Evolutionary conservation across 805 yeast species (phyloP).

Genomic region (Lachancea lanzarotensis): DNA sequence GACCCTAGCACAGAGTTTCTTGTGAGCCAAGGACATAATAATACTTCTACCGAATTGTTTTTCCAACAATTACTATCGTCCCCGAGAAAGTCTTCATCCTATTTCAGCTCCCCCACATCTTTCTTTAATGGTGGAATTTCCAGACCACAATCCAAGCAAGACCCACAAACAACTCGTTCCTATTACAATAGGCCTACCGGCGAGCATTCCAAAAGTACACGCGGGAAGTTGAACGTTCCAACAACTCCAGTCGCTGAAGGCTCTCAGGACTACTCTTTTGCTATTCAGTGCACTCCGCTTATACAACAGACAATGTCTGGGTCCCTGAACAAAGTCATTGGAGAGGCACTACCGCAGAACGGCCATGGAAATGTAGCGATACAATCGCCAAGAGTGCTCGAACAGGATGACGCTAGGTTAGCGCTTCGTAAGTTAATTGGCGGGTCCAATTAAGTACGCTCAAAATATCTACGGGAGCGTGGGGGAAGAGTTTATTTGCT

Average conservation of each 20-base stretch:
- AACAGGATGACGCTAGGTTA: slow-evolving; percentile 28
- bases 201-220: background rate
- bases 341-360: slow-evolving; percentile 5
- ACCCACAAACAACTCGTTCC: slow-evolving; percentile 6
- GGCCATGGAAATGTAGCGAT: background rate
- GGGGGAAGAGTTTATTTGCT: background rate
- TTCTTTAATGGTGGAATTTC: slow-evolving; percentile 26
- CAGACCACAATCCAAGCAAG: slow-evolving; percentile 11
- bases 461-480: background rate
- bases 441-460: slow-evolving; percentile 9
- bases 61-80: slow-evolving; percentile 16
- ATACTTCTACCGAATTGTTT: slow-evolving; percentile 12
- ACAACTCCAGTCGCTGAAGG: slow-evolving; percentile 7
- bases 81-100: slow-evolving; percentile 15
- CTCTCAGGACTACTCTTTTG: slow-evolving; percentile 1
- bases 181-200: background rate
- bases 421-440: slow-evolving; percentile 27
- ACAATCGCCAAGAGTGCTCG: slow-evolving; percentile 6
- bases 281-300: slow-evolving; percentile 28
- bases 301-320: slow-evolving; percentile 32
- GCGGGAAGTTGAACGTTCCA: slow-evolving; percentile 1
- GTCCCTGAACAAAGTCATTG: slow-evolving; percentile 3
- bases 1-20: slow-evolving; percentile 19
- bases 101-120: slow-evolving; percentile 29
- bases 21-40: background rate